Base-by-base conservation (phyloP, 208 protist genomes). In the Plasmodiophora brassicae region DNA sequence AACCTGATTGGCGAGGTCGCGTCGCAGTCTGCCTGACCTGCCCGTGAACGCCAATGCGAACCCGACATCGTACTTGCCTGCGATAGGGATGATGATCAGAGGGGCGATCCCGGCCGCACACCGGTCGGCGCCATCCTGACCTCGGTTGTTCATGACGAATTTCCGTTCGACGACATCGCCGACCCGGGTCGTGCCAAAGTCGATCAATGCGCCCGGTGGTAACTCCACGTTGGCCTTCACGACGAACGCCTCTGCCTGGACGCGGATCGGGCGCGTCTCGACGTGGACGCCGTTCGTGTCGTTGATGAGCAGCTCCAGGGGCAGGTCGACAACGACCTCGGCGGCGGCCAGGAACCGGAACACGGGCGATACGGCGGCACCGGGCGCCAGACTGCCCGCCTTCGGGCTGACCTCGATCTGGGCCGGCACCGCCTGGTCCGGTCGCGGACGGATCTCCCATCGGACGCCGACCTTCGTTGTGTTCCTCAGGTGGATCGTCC, bases 171-270 rank as follows among this genome's bases (percentile, higher is more conserved):
- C 93, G 38, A 92, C 93, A 45, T 98, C 95, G 10, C 95, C 94
- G 0, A 97, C 95, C 87, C 95, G 93, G 91, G 96, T 93, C 25
- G 95, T 88, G 39, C 95, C 95, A 60, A 97, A 96, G 89, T 97
- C 94, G 53, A 97, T 84, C 50, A 46, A 45, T 25, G 43, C 83
- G 22, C 72, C 93, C 1, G 93, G 88, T 36, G 95, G 95, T 92
- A 95, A 96, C 88, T 96, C 91, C 14, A 92, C 39, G 32, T 90
- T 95, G 5, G 97, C 87, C 54, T 97, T 93, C 0, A 97, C 93
- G 89, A 96, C 94, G 90, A 96, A 96, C 10, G 94, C 94, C 88
- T 98, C 96, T 46, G 95, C 96, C 87, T 95, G 94, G 14, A 98
- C 25, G 14, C 50, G 14, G 50, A 57, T 57, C 25, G 50, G 25